Percentiles rank a stretch among this genome's conserved stretches.
Evolutionary conservation across 306 rosid genomes (phyloP).

Genomic region (Cyamopsis tetragonoloba): DNA sequence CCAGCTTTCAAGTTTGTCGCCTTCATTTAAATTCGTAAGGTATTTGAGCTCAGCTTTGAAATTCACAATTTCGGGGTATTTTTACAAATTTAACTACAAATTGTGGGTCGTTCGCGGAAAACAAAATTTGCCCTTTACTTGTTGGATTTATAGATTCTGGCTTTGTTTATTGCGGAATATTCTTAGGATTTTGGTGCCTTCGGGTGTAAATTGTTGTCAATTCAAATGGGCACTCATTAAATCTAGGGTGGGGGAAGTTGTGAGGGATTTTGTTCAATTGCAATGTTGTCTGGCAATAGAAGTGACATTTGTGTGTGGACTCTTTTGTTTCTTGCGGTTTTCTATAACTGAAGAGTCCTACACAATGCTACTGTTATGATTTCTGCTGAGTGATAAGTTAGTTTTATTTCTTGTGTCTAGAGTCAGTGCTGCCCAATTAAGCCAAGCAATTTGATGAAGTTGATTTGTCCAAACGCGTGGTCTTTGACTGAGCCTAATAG

Average conservation of each 20-base stretch:
- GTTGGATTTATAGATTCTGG: conserved; percentile 1
- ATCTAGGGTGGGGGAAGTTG: conserved; percentile 19
- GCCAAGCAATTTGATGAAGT: conserved; percentile 19
- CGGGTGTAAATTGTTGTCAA: conserved; percentile 28
- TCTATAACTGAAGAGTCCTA: conserved; percentile 13
- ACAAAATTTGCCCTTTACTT: background rate
- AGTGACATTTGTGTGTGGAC: background rate
- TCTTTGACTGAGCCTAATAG: too few relatives aligned
- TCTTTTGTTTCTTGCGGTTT: conserved; percentile 15
- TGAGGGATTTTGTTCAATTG: conserved; percentile 11
- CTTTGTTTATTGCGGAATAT: conserved; percentile 8
- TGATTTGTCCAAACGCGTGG: conserved; percentile 7
- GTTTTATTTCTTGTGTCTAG: background rate
- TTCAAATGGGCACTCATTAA: conserved; percentile 13
- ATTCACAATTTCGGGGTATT: conserved; percentile 23
- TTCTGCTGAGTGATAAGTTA: conserved; percentile 19
- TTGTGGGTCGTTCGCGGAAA: conserved; percentile 7
- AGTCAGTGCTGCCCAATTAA: conserved; percentile 13
- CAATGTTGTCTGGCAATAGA: conserved; percentile 17
- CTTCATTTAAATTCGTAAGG: conserved; percentile 31
- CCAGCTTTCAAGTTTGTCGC: conserved; percentile 22
- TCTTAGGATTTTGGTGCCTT: conserved; percentile 9
- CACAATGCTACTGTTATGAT: conserved; percentile 13
- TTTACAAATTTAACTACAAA: conserved; percentile 8
- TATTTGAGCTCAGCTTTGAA: conserved; percentile 27